Conservation (phyloP, 495 filamentous ascomycete genomes). For the Cercophora scortea region DNA sequence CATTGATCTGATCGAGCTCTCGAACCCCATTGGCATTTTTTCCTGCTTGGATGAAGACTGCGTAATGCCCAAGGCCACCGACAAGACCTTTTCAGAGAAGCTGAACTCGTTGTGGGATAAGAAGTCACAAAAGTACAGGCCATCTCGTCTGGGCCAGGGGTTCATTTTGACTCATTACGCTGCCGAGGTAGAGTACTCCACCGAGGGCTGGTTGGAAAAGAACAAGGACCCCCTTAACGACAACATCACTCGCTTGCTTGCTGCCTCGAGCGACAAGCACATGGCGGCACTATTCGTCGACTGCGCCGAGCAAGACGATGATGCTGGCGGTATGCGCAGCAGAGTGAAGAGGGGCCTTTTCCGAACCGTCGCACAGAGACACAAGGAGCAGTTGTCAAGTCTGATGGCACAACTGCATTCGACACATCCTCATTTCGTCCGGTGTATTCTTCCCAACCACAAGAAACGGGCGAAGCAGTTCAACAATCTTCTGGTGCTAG, state of each 20-base stretch:
- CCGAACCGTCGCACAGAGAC: slow-evolving; percentile 90
- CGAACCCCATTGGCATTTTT: slow-evolving; percentile 97
- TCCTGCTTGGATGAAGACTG: slow-evolving; percentile 97
- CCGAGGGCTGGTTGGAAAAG: slow-evolving; percentile 94
- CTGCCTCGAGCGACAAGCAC: slow-evolving; percentile 72
- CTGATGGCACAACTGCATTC: slow-evolving; percentile 94
- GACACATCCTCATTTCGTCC: slow-evolving; percentile 96
- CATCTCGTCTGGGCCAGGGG: slow-evolving; percentile 79
- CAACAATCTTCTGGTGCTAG: slow-evolving; percentile 78
- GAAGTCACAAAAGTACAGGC: slow-evolving; percentile 87
- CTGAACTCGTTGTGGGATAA: slow-evolving; percentile 93
- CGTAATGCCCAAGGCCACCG: slow-evolving; percentile 98
- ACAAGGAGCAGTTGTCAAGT: slow-evolving; percentile 93
- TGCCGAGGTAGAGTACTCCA: slow-evolving; percentile 94
- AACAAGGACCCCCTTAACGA: slow-evolving; percentile 99
- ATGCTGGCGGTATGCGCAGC: slow-evolving; percentile 55
- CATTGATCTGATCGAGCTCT: slow-evolving; percentile 91
- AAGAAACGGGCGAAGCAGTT: slow-evolving; percentile 95
- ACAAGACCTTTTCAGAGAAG: slow-evolving; percentile 96
- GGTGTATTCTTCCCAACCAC: slow-evolving; percentile 97
- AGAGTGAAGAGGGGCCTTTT: slow-evolving; percentile 97
- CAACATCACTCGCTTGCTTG: slow-evolving; percentile 84
- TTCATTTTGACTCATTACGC: slow-evolving; percentile 99
- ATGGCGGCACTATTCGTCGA: slow-evolving; percentile 81
- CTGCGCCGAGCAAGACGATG: slow-evolving; percentile 68